A percentile compares a stretch with the other conserved stretches of the same genome.
Evolutionary conservation across 805 yeast species (phyloP).

Genomic region (Candida qinlingensis): DNA sequence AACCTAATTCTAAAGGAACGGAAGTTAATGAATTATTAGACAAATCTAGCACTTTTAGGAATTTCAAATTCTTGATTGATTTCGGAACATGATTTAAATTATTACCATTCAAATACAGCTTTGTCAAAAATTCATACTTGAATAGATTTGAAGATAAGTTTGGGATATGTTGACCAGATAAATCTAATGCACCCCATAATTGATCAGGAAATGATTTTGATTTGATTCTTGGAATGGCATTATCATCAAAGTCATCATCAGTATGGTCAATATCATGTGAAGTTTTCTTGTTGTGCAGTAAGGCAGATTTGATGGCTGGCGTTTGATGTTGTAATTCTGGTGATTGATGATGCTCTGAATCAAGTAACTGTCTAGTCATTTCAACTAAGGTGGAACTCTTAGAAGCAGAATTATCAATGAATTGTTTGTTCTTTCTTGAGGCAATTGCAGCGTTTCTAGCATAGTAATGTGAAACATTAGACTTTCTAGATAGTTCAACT

Average conservation of each 20-base stretch:
- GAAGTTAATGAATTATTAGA: constrained; percentile 68
- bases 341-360: constrained; percentile 23
- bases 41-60: constrained; percentile 77
- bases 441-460: constrained; percentile 78
- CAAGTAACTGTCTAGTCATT: constrained; percentile 32
- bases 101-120: constrained; percentile 84
- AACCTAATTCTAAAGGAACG: constrained; percentile 83
- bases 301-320: constrained; percentile 14
- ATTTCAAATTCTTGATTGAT: constrained; percentile 59
- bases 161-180: constrained; percentile 82
- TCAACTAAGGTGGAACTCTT: constrained; percentile 32
- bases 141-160: constrained; percentile 69
- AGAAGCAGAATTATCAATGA: constrained; percentile 14
- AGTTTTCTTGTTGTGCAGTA: constrained; percentile 35
- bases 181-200: constrained; percentile 90
- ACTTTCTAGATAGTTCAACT: constrained; percentile 62
- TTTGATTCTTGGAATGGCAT: constrained; percentile 63
- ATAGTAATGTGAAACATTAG: constrained; percentile 70
- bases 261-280: constrained; percentile 33
- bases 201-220: constrained; percentile 52
- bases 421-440: constrained; percentile 37
- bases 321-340: constrained; percentile 7
- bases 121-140: constrained; percentile 78
- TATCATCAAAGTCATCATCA: constrained; percentile 39
- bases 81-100: constrained; percentile 64